Conservation (phyloP, 148 eudicot genomes). For the Rhododendron molle region DNA sequence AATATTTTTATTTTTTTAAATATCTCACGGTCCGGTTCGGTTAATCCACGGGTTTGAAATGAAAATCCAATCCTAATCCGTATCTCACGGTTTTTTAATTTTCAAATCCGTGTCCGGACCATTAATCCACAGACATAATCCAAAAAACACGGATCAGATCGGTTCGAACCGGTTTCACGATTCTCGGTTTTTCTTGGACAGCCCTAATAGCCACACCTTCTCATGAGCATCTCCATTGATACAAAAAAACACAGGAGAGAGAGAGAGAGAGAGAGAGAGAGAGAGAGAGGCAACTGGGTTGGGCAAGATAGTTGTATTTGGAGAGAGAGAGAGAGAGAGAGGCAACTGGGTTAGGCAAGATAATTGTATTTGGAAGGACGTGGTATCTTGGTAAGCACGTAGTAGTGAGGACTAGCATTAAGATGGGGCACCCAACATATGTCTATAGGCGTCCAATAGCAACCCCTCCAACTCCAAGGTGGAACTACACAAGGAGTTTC, state of each 20-base stretch:
- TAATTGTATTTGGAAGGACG: constrained; percentile 3
- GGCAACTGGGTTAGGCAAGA: background rate
- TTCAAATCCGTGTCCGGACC: too few relatives aligned
- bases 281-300: background rate
- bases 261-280: too few relatives aligned
- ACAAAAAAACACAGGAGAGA: background rate
- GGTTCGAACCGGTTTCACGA: too few relatives aligned
- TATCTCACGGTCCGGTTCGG: too few relatives aligned
- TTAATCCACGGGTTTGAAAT: too few relatives aligned
- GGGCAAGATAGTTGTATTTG: constrained; percentile 2
- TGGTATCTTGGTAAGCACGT: background rate
- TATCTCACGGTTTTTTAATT: too few relatives aligned
- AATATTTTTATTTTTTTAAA: too few relatives aligned
- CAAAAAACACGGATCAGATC: too few relatives aligned
- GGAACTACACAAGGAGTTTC: constrained; percentile 10
- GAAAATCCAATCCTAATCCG: too few relatives aligned
- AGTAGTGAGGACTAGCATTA: background rate
- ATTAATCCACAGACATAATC: too few relatives aligned
- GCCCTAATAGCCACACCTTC: background rate
- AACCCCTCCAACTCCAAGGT: constrained; percentile 17
- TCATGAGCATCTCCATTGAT: background rate
- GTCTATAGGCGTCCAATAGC: constrained; percentile 1
- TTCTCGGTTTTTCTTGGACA: too few relatives aligned
- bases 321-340: background rate
- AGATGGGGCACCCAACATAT: constrained; percentile 9